Base-by-base conservation (phyloP, 768 basidiomycete species). In the Boletus vinaceobasis region DNA sequence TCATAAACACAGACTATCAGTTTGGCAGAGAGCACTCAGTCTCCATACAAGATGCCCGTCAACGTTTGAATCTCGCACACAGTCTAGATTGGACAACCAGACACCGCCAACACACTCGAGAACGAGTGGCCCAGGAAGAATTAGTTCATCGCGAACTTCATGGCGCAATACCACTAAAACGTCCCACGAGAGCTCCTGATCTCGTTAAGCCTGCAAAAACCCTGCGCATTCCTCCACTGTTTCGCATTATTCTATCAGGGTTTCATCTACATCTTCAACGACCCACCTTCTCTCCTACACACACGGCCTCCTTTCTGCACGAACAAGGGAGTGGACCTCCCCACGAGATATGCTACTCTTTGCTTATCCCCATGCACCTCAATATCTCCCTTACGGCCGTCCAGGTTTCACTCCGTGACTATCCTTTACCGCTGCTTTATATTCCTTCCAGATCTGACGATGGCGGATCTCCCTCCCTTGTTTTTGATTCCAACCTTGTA, bases 291-390 rank as follows among this genome's bases (percentile, higher is more conserved):
- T 71, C 78, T 9, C 54, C 74, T 4, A 73, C 75, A 5, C 71
- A 77, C 5, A 74, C 93, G 19, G 68, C 83, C 2, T 77, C 84
- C 43, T 89, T 89, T 70, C 74, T 94, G 46, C 63, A 80, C 59
- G 77, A 83, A 53, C 82, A 83, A 65, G 92, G 91, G 27, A 69
- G 68, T 46, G 87, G 85, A 9, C 66, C 96, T 48, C 90, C 92
- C 4, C 71, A 70, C 15, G 80, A 87, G 50, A 88, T 86, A 0
- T 62, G 81, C 60, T 97, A 87, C 67, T 86, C 89, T 11, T 76
- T 98, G 26, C 77, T 97, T 59, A 73, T 96, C 19, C 94, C 95
- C 4, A 71, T 98, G 61, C 87, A 93, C 64, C 68, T 98, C 19
- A 77, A 80, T 35, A 83, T 92, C 70, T 76, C 81, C 2, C 74